Percentiles rank a stretch among this genome's conserved stretches.
Conservation (phyloP, 768 basidiomycete species). For the Mycena alexandri region DNA sequence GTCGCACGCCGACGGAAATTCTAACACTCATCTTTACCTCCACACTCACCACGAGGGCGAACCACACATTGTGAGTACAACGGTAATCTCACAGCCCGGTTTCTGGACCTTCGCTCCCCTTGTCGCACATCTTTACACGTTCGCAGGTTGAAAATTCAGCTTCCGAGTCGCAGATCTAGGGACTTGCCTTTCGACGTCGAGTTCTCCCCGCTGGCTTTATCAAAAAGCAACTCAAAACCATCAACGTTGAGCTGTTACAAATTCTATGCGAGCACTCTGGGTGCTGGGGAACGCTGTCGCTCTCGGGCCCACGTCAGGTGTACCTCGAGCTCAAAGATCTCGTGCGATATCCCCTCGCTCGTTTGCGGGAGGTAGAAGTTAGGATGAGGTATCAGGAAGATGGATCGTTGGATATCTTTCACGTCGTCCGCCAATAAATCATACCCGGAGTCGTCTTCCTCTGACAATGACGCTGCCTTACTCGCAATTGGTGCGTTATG, state of each 20-base stretch:
- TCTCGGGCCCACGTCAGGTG: neutral
- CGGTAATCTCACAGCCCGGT: neutral
- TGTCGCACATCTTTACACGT: too few relatives aligned
- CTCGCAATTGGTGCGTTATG: conserved; percentile 9
- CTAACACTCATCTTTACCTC: conserved; percentile 11
- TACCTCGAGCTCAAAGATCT: neutral
- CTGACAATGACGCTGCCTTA: neutral
- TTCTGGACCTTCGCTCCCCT: neutral
- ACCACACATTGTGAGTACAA: neutral
- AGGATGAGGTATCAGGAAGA: neutral
- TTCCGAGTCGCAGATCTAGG: conserved; percentile 5
- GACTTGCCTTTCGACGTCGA: neutral
- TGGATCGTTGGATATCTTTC: neutral
- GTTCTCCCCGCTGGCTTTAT: neutral
- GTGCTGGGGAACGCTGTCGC: conserved; percentile 4
- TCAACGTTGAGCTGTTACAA: neutral
- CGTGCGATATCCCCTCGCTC: neutral
- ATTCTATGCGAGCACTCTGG: neutral
- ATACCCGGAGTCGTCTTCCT: neutral
- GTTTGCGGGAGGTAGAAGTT: neutral
- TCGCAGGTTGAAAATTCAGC: conserved; percentile 1
- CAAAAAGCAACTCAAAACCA: too few relatives aligned
- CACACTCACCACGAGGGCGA: neutral
- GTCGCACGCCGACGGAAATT: conserved; percentile 5
- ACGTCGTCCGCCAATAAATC: conserved; percentile 8